Base-by-base conservation (phyloP, 805 yeast species). In the Kuraishia floccosa region DNA sequence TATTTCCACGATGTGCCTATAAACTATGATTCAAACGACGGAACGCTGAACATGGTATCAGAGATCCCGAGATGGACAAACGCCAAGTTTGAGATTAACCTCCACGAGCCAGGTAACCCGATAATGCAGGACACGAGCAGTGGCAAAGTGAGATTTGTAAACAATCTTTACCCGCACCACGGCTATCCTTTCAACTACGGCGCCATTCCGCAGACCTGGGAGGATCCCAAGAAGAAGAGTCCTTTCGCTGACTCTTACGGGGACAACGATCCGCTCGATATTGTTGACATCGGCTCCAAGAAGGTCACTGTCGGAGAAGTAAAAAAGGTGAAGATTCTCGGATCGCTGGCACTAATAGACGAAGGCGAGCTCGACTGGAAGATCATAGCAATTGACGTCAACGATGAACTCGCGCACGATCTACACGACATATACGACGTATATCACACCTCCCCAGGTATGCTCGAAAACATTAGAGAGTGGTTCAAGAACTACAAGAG, bases 361-460 rank as follows among this genome's bases (percentile, higher is more conserved):
- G 96, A 87, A 56, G 96, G 96, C 43, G 98, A 91, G 61, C 69
- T 94, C 35, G 98, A 89, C 61, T 89, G 97, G 97, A 84, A 84
- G 57, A 64, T 84, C 20, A 70, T 84, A 35, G 84, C 68, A 13
- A 78, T 84, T 34, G 77, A 78, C 46, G 58, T 63, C 19, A 58
- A 65, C 32, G 93, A 83, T 50, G 78, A 82, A 28, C 49, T 78
- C 47, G 76, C 84, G 16, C 35, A 60, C 5, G 60, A 70, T 40
- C 50, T 84, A 35, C 61, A 76, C 44, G 75, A 68, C 48, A 64
- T 84, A 28, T 60, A 63, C 37, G 94, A 83, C 54, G 83, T 84
- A 18, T 74, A 76, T 36, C 52, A 53, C 17, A 59, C 65, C 39
- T 65, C 79, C 60, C 93, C 94, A 23, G 79, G 79, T n/a, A 58